These are phyloP conservation scores for Cordyceps sp. DNA, from an alignment of 2,329 filamentous ascomycete species.

Conservation along the genomic window DNA sequence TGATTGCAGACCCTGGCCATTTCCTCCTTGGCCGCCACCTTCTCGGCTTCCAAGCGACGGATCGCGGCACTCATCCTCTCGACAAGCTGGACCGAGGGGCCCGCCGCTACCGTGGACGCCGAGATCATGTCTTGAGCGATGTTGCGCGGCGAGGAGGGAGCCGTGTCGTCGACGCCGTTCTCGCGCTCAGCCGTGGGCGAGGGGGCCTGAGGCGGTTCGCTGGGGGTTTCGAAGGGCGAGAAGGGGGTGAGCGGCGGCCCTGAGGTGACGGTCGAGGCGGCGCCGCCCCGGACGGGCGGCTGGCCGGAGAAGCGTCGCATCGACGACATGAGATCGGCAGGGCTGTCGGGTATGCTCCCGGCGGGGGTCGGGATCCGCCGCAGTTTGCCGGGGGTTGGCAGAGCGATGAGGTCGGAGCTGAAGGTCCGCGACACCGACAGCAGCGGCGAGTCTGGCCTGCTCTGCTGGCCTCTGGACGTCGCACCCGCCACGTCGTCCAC, in stretches of 20 bases:
- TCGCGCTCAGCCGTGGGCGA: constrained; percentile 28
- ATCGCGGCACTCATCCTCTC: constrained; percentile 93
- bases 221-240: constrained; percentile 25
- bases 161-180: constrained; percentile 30
- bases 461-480: constrained; percentile 24
- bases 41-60: constrained; percentile 78
- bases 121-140: constrained; percentile 74
- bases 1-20: constrained; percentile 65
- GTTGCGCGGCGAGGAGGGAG: constrained; percentile 44
- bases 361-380: constrained; percentile 24
- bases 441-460: constrained; percentile 36
- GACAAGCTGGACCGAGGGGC: constrained; percentile 85
- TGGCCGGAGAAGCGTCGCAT: constrained; percentile 34
- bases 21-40: constrained; percentile 78
- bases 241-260: constrained; percentile 23
- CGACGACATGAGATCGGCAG: constrained; percentile 20
- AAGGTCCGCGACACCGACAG: constrained; percentile 33
- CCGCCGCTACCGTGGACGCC: constrained; percentile 75
- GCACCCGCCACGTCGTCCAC: constrained; percentile 29
- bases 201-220: constrained; percentile 16
- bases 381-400: constrained; percentile 21
- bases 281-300: constrained; percentile 23
- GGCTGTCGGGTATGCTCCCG: constrained; percentile 28
- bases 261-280: constrained; percentile 20
- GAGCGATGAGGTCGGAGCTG: constrained; percentile 34